These are phyloP conservation scores for Trapa incisa DNA, from an alignment of 345 rosid species.

Conservation along the genomic window DNA sequence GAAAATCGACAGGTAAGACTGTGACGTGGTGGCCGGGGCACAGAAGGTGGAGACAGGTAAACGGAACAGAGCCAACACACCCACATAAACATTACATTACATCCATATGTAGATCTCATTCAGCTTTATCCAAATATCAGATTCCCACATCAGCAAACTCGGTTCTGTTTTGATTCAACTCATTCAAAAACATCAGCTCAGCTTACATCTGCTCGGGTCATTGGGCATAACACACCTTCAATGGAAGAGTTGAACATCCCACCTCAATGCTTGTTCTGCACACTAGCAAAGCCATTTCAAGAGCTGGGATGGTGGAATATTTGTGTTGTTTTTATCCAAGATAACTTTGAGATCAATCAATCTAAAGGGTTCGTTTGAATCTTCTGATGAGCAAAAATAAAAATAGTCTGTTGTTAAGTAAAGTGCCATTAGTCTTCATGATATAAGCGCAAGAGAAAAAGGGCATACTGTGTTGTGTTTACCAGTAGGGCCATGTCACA, in stretches of 20 bases:
- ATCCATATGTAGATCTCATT: no score
- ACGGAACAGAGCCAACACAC: background rate
- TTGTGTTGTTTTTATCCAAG: no score
- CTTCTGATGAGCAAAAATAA: background rate
- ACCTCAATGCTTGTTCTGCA: background rate
- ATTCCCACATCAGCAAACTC: no score
- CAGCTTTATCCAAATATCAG: no score
- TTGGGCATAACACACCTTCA: no score
- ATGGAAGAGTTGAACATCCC: background rate
- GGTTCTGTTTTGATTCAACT: no score
- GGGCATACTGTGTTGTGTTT: background rate
- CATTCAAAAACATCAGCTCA: no score
- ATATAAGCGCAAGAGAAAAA: background rate
- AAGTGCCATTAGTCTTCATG: background rate
- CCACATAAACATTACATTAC: no score
- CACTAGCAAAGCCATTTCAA: background rate
- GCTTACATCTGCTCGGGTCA: no score
- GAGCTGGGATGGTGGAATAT: background rate
- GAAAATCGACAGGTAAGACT: background rate
- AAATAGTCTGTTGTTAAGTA: background rate
- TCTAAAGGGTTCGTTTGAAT: no score
- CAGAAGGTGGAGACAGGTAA: background rate
- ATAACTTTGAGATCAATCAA: no score
- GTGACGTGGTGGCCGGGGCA: background rate
- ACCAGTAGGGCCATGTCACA: slow-evolving; percentile 16